These are phyloP conservation scores for Sutorius australiensis DNA, from an alignment of 768 basidiomycete genomes.

Conservation along the genomic window DNA sequence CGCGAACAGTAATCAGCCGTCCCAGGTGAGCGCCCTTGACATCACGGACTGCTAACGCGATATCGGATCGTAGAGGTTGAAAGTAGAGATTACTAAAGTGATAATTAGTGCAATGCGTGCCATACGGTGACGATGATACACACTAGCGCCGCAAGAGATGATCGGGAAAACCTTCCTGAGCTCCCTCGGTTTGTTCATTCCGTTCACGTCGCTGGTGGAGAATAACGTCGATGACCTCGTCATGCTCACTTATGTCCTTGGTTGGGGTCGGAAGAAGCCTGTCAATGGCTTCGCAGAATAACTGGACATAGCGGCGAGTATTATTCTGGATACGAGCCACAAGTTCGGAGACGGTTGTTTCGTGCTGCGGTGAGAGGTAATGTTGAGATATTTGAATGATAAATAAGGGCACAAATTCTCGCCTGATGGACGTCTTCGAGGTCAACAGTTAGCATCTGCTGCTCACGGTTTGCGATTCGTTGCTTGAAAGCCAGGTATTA, in stretches of 20 bases:
- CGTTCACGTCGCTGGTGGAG: conserved; percentile 89
- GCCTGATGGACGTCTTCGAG: conserved; percentile 83
- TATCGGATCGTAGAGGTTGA: conserved; percentile 72
- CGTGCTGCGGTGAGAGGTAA: conserved; percentile 44
- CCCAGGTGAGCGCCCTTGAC: conserved; percentile 87
- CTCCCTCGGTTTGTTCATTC: conserved; percentile 74
- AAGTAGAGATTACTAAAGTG: conserved; percentile 85
- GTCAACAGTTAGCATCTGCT: conserved; percentile 84
- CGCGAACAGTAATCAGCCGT: conserved; percentile 90
- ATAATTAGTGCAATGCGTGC: conserved; percentile 11
- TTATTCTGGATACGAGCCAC: conserved; percentile 79
- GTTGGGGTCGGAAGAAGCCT: conserved; percentile 84
- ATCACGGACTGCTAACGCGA: conserved; percentile 85
- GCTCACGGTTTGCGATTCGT: conserved; percentile 89
- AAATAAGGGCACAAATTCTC: conserved; percentile 19
- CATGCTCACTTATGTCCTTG: conserved; percentile 83
- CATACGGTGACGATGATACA: conserved; percentile 34
- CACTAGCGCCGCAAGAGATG: conserved; percentile 94
- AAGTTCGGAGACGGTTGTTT: conserved; percentile 67
- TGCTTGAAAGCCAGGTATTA: conserved; percentile 49
- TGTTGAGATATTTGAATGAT: conserved; percentile 5
- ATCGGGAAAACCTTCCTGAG: conserved; percentile 80
- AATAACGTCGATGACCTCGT: conserved; percentile 96
- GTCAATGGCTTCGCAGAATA: conserved; percentile 92
- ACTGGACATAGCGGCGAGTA: conserved; percentile 81